These are phyloP conservation scores for Cardiosporidium cionae DNA, from an alignment of 169 alveolate genomes.

Conservation along the genomic window DNA sequence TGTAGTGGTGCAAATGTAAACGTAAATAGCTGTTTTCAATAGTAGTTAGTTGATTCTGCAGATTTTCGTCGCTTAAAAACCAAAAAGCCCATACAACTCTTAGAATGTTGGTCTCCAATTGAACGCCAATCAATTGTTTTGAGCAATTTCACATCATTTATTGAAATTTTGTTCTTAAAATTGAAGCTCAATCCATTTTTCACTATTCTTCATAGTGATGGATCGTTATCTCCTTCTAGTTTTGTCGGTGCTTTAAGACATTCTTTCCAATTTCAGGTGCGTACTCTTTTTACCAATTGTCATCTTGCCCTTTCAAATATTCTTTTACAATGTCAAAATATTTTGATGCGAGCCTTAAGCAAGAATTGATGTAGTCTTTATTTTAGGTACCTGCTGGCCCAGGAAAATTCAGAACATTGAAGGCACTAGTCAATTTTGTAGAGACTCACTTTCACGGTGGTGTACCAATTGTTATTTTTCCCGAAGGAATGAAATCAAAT, in stretches of 20 bases:
- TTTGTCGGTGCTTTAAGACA: neutral
- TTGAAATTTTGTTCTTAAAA: neutral
- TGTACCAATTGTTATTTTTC: neutral
- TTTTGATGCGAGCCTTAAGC: too few relatives aligned
- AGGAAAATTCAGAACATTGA: too few relatives aligned
- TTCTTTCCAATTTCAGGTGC: neutral
- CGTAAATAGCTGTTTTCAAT: neutral
- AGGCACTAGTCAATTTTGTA: too few relatives aligned
- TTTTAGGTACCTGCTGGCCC: too few relatives aligned
- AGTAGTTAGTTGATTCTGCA: neutral
- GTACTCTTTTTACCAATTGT: too few relatives aligned
- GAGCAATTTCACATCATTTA: neutral
- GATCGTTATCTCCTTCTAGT: neutral
- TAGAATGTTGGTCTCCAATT: too few relatives aligned
- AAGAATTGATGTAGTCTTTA: too few relatives aligned
- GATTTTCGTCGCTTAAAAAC: neutral
- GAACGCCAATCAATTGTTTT: neutral
- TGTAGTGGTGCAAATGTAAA: neutral
- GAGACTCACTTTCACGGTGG: too few relatives aligned
- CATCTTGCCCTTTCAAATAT: too few relatives aligned
- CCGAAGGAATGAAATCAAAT: neutral
- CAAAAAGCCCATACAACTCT: neutral
- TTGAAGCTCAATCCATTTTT: neutral
- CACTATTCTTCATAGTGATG: neutral
- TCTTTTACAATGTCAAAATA: too few relatives aligned